Conservation (phyloP, 805 yeast species). For the Yarrowia sp. region DNA sequence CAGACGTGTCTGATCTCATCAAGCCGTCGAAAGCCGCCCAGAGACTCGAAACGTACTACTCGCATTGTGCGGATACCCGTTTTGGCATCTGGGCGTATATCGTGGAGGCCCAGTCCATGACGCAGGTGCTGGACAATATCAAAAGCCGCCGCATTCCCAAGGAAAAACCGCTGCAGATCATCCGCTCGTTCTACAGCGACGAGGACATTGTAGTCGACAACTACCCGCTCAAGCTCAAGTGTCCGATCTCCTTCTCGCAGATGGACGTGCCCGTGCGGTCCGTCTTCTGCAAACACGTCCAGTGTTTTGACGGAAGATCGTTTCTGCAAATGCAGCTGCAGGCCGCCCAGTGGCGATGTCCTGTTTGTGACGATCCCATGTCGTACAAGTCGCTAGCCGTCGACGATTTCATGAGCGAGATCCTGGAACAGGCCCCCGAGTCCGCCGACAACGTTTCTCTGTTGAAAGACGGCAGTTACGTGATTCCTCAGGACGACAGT, state of each 20-base stretch:
- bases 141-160: conserved; percentile 58
- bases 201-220: conserved; percentile 76
- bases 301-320: conserved; percentile 84
- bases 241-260: conserved; percentile 77
- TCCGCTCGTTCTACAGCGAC: conserved; percentile 57
- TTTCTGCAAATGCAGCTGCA: conserved; percentile 78
- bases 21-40: conserved; percentile 39
- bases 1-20: conserved; percentile 68
- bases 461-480: conserved; percentile 78
- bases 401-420: conserved; percentile 74
- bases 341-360: conserved; percentile 87
- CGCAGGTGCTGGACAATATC: conserved; percentile 54
- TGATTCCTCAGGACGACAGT: conserved; percentile 48
- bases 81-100: conserved; percentile 59
- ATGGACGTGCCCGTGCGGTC: conserved; percentile 78
- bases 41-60: conserved; percentile 17
- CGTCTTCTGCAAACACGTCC: conserved; percentile 74
- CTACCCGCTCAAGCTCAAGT: conserved; percentile 69
- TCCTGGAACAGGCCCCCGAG: conserved; percentile 60
- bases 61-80: conserved; percentile 8
- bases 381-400: conserved; percentile 66
- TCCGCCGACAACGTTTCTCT: conserved; percentile 72
- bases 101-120: conserved; percentile 58
- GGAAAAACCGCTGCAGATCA: conserved; percentile 57
- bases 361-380: conserved; percentile 69